Evolutionary conservation across 1,139 yeast species (phyloP), one percentile per base, ranked within the genome.

Genomic region (Geotrichum bryndzae): DNA sequence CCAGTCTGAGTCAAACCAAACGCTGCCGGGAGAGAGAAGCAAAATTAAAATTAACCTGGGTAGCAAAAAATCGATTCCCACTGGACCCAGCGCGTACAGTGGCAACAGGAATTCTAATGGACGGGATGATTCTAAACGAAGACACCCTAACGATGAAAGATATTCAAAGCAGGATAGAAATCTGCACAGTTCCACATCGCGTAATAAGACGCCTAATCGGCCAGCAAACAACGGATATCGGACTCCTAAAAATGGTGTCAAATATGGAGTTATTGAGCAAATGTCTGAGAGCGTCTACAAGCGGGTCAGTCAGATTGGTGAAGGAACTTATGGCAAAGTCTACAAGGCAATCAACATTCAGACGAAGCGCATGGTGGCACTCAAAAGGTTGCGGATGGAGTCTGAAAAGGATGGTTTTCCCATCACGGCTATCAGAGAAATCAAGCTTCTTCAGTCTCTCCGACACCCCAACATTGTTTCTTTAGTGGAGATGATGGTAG

Each of bases 341-440:
- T 87, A 85, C 77, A 87, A 90, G 76, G 95, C 96, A 0, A 77
- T 78, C 60, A 88, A 90, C 70, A 75, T 76, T 18, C 78, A 83
- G n/a, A 90, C 97, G 0, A 80, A 82, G 5, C 85, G 83, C 64
- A 77, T 80, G 68, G 96, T 91, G 31, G 99, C 99, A 0, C 78
- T 94, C 70, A 94, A 94, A 71, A 82, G 87, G 68, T 79, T 94
- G 56, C 77, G 98, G 64, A 80, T 94, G 71, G 98, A 94, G 71
- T 77, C 85, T 8, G 98, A 94, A 73, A 80, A 91, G 58, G 99
- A 94, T 71, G 98, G 98, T 0, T 90, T 94, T 74, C 99, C 99
- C 0, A 89, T 94, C 27, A 94, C 99, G 0, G 96, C 98, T 0
- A 85, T 92, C 70, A 81, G 99, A 68, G 99, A 94, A 75, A 90